These are phyloP conservation scores for Ochromonas danica DNA, from an alignment of 108 stramenopile species.

Conservation along the genomic window DNA sequence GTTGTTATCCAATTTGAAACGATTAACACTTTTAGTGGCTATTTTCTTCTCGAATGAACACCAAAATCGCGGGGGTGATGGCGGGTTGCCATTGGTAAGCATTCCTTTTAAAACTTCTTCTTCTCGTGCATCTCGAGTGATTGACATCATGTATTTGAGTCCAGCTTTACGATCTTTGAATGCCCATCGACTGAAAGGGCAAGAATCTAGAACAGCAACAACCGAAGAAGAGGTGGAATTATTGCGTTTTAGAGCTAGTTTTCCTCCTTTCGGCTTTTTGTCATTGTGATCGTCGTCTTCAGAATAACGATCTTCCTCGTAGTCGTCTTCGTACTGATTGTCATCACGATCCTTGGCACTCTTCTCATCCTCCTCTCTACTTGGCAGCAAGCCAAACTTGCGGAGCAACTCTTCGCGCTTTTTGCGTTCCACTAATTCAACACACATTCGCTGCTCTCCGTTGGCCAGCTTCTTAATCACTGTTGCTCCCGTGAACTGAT, in stretches of 20 bases:
- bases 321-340: conserved; percentile 43
- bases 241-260: conserved; percentile 46
- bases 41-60: neutral
- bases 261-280: conserved; percentile 29
- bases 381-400: conserved; percentile 35
- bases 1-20: neutral
- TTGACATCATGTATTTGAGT: neutral
- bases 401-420: conserved; percentile 39
- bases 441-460: conserved; percentile 45
- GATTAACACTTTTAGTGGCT: neutral
- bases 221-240: conserved; percentile 33
- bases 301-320: conserved; percentile 42
- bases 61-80: conserved; percentile 12
- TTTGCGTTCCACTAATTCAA: conserved; percentile 45
- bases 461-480: conserved; percentile 26
- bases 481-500: neutral
- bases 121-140: conserved; percentile 9
- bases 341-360: conserved; percentile 31
- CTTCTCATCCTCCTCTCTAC: neutral
- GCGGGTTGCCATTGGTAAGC: conserved; percentile 1
- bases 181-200: neutral
- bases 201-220: neutral
- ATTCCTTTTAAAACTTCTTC: conserved; percentile 19
- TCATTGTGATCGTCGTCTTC: conserved; percentile 39
- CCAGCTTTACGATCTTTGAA: neutral